phyloP scores from a whole-genome alignment of 2,329 filamentous ascomycete genomes.

The Diaporthe sp. region DNA sequence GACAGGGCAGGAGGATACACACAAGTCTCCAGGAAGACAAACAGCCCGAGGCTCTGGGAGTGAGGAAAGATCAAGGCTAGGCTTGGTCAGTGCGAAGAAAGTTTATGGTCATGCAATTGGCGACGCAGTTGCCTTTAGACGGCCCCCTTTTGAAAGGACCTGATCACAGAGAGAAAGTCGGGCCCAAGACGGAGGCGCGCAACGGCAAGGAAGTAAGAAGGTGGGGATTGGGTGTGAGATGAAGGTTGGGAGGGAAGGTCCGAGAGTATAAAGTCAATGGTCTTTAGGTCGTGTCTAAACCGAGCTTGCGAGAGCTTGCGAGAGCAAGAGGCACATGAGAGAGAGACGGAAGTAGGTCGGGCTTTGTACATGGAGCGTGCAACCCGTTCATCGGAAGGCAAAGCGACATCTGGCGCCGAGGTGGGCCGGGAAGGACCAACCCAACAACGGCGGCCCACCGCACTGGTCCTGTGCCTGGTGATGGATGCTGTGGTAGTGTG shows the following conservation, averaged over 20 bases:
- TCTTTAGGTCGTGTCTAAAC: background rate
- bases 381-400: conserved; percentile 1
- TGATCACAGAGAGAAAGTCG: background rate
- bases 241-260: background rate
- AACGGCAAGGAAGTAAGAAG: background rate
- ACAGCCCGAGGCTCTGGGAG: background rate
- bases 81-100: background rate
- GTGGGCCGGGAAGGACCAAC: background rate
- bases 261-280: background rate
- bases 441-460: conserved; percentile 13
- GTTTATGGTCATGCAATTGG: background rate
- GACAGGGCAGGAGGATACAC: background rate
- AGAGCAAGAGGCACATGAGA: background rate
- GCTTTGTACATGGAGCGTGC: background rate
- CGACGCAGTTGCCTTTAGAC: background rate
- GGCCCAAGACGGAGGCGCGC: background rate
- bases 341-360: background rate
- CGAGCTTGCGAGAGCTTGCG: background rate
- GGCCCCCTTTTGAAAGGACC: background rate
- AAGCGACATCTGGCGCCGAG: background rate
- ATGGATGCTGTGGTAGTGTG: background rate
- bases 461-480: conserved; percentile 7
- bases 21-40: background rate
- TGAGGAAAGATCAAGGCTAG: background rate
- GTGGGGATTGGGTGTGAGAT: background rate